Conservation (phyloP, 192 early-diverging fungal species). For the Rhizophagus prolifer region DNA sequence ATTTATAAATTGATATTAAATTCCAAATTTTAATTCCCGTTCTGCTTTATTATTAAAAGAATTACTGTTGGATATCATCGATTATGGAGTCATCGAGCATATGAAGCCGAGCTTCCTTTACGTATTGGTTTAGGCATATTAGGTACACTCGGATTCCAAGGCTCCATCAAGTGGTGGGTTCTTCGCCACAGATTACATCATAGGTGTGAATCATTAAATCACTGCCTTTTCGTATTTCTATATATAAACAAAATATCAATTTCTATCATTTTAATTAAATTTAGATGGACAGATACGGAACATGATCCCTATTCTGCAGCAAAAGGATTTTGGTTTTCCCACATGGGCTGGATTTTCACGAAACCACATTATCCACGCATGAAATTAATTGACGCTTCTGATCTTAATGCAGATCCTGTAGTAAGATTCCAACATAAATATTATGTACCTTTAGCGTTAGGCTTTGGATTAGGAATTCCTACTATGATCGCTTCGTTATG, state of each 20-base stretch:
- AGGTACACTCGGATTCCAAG: constrained; percentile 72
- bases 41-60: not conserved
- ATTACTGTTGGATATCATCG: constrained; percentile 70
- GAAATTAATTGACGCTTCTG: constrained; percentile 74
- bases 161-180: constrained; percentile 82
- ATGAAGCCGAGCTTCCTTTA: constrained; percentile 58
- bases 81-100: constrained; percentile 74
- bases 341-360: constrained; percentile 82
- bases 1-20: not conserved
- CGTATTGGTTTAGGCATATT: constrained; percentile 57
- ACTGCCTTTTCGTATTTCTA: not conserved
- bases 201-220: constrained; percentile 45
- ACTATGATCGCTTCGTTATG: constrained; percentile 78
- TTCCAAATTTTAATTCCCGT: not conserved
- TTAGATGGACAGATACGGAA: constrained; percentile 52
- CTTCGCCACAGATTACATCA: constrained; percentile 83
- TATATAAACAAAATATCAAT: not conserved
- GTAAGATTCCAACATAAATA: constrained; percentile 76
- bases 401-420: constrained; percentile 74
- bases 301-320: constrained; percentile 78
- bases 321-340: constrained; percentile 76
- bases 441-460: constrained; percentile 65
- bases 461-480: constrained; percentile 73
- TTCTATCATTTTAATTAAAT: not conserved
- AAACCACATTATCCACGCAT: constrained; percentile 64